Percentiles rank a stretch among this genome's conserved stretches.
These are phyloP conservation scores for Anisogramma anomala DNA, from an alignment of 2,329 filamentous ascomycete species.

Conservation along the genomic window DNA sequence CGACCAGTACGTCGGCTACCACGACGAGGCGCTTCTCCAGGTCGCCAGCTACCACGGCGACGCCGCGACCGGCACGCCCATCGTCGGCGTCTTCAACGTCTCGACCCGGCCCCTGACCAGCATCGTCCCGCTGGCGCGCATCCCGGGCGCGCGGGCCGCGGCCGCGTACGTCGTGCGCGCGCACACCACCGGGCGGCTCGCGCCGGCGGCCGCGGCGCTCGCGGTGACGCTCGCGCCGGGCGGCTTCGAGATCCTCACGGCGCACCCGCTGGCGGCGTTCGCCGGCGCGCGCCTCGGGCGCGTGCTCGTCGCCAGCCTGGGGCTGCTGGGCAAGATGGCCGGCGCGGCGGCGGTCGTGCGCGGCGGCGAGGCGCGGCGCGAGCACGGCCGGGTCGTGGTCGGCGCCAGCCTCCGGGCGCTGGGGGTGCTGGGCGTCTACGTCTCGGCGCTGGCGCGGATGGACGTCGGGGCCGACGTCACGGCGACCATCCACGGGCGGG, in stretches of 20 bases:
- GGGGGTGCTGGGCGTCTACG: slow-evolving; percentile 64
- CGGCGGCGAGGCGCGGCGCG: slow-evolving; percentile 43
- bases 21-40: slow-evolving; percentile 62
- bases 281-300: slow-evolving; percentile 27
- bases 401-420: slow-evolving; percentile 67
- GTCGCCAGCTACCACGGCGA: slow-evolving; percentile 66
- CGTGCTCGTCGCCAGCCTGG: slow-evolving; percentile 56
- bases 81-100: slow-evolving; percentile 80
- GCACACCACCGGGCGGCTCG: slow-evolving; percentile 55
- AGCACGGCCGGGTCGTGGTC: slow-evolving; percentile 51
- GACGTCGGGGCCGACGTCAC: slow-evolving; percentile 56
- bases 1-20: slow-evolving; percentile 63
- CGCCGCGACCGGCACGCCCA: slow-evolving; percentile 56
- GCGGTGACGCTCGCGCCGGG: slow-evolving; percentile 49
- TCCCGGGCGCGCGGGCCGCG: slow-evolving; percentile 54
- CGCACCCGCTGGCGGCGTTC: slow-evolving; percentile 54
- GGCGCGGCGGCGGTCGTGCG: slow-evolving; percentile 65
- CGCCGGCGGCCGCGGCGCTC: slow-evolving; percentile 40
- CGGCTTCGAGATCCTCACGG: slow-evolving; percentile 73
- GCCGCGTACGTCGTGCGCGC: slow-evolving; percentile 60
- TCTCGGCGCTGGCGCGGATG: slow-evolving; percentile 54
- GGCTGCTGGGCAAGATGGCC: slow-evolving; percentile 79
- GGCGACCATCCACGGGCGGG: slow-evolving; percentile 59
- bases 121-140: slow-evolving; percentile 56
- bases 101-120: slow-evolving; percentile 51